phyloP scores from a whole-genome alignment of 306 rosid species.

The Biancaea sappan region DNA sequence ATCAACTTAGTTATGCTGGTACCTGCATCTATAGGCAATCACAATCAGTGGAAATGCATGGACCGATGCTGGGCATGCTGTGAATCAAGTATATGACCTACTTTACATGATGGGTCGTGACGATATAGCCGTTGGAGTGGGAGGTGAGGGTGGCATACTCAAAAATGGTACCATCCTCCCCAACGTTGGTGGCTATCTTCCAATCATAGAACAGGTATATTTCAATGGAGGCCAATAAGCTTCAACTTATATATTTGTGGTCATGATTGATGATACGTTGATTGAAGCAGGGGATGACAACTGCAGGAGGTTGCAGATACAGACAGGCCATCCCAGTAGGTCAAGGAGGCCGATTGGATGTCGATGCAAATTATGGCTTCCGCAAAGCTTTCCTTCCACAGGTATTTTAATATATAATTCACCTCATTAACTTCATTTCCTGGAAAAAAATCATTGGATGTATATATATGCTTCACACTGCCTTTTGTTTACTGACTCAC shows the following conservation, averaged over 20 bases:
- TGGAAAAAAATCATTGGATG: too few relatives aligned
- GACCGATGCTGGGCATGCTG: conserved; percentile 85
- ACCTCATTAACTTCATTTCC: too few relatives aligned
- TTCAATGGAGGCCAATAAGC: background rate
- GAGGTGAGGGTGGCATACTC: conserved; percentile 89
- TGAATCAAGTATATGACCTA: conserved; percentile 84
- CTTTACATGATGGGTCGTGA: conserved; percentile 95
- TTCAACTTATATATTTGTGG: background rate
- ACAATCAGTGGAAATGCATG: conserved; percentile 79
- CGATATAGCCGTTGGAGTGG: conserved; percentile 84
- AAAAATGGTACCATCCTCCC: conserved; percentile 74
- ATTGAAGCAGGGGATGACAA: conserved; percentile 69
- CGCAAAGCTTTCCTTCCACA: conserved; percentile 92
- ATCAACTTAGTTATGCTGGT: too few relatives aligned
- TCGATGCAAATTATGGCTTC: conserved; percentile 72
- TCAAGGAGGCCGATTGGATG: conserved; percentile 64
- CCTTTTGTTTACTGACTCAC: too few relatives aligned
- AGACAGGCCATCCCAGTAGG: conserved; percentile 86
- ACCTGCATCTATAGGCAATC: conserved; percentile 58
- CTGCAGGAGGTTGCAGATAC: conserved; percentile 84
- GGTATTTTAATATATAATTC: conserved; percentile 58
- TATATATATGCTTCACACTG: too few relatives aligned
- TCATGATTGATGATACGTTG: conserved; percentile 20
- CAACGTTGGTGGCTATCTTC: conserved; percentile 92
- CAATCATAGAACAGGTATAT: conserved; percentile 86